Conservation (phyloP, 805 yeast species). For the Candida vartiovaarae region DNA sequence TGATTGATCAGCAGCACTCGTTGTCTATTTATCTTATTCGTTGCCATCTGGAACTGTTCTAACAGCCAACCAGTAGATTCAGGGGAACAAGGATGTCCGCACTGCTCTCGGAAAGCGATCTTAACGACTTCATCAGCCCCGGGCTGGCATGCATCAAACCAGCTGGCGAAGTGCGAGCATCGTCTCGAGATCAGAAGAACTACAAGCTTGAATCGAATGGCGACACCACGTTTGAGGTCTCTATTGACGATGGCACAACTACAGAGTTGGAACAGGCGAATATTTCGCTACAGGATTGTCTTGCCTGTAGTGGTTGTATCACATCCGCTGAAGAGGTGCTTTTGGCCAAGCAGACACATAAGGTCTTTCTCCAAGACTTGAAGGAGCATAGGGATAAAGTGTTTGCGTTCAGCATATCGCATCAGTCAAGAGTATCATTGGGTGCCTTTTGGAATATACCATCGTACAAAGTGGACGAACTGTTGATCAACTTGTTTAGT, state of each 20-base stretch:
- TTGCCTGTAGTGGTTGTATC: constrained; percentile 96
- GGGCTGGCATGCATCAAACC: constrained; percentile 95
- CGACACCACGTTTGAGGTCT: constrained; percentile 59
- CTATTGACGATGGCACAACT: constrained; percentile 45
- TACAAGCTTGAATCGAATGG: constrained; percentile 43
- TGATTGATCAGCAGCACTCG: neutral
- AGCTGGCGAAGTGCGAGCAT: constrained; percentile 37
- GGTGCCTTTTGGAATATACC: constrained; percentile 56
- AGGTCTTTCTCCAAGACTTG: constrained; percentile 60
- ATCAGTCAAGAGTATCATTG: constrained; percentile 78
- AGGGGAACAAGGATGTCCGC: constrained; percentile 58
- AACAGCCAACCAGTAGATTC: neutral
- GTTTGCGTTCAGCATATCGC: constrained; percentile 75
- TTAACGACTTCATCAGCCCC: constrained; percentile 91
- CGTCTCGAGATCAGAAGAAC: constrained; percentile 15
- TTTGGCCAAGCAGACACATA: constrained; percentile 85
- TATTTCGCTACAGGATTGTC: constrained; percentile 84
- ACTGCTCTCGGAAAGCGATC: constrained; percentile 76
- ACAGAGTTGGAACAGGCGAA: constrained; percentile 63
- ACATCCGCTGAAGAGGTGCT: constrained; percentile 96
- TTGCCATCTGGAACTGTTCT: neutral
- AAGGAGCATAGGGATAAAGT: constrained; percentile 29
- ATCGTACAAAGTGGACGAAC: constrained; percentile 52
- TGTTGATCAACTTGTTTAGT: constrained; percentile 51
- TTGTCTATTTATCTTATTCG: too few species aligned